phyloP scores from a whole-genome alignment of 345 rosid genomes.

The Citrus trifoliata region DNA sequence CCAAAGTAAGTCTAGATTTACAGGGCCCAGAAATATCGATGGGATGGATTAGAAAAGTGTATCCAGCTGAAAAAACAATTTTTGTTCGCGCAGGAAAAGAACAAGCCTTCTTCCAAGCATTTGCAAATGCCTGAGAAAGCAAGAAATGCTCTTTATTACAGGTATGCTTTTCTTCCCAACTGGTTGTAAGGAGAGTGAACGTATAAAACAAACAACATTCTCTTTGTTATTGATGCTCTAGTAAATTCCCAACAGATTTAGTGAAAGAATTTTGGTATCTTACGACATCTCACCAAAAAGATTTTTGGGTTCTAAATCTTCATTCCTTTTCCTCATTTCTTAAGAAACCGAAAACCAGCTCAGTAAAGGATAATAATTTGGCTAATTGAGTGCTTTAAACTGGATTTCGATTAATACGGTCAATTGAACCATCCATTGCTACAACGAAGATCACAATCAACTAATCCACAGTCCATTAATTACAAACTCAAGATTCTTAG shows the following conservation, averaged over 20 bases:
- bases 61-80: constrained; percentile 52
- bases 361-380: not conserved
- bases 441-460: too few species aligned
- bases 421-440: not conserved
- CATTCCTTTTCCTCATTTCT: not conserved
- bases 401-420: too few species aligned
- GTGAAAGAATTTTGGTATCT: not conserved
- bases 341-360: not conserved
- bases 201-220: not conserved
- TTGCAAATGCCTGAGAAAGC: constrained; percentile 56
- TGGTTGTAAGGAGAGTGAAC: not conserved
- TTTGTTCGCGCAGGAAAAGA: constrained; percentile 46
- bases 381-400: not conserved
- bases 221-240: not conserved
- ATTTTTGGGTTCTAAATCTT: not conserved
- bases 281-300: not conserved
- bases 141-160: not conserved
- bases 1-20: constrained; percentile 67
- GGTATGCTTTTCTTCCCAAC: not conserved
- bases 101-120: constrained; percentile 76
- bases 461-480: too few species aligned
- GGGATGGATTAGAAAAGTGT: constrained; percentile 53
- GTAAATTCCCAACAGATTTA: not conserved
- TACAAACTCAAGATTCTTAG: too few species aligned
- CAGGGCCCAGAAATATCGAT: constrained; percentile 76